Evolutionary conservation across 164 flowering plant genomes (phyloP).

Genomic region (Cinnamomum micranthum): DNA sequence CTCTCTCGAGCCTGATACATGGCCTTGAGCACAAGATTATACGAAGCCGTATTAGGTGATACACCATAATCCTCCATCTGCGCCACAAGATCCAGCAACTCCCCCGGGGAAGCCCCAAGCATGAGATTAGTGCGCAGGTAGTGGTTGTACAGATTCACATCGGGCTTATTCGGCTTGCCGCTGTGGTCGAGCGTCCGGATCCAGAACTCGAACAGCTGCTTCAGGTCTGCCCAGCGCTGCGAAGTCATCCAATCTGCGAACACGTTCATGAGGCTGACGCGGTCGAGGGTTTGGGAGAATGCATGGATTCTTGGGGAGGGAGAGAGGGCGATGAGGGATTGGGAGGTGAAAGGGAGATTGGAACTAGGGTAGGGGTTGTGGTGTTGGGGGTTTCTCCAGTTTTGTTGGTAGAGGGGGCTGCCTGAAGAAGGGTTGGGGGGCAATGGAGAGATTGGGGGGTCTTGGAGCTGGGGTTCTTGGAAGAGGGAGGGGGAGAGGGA

Average conservation of each 20-base stretch:
- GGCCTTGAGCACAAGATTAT: conserved; percentile 73
- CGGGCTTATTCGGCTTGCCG: conserved; percentile 83
- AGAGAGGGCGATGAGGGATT: conserved; percentile 33
- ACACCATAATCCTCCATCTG: conserved; percentile 61
- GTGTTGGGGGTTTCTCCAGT: conserved; percentile 58
- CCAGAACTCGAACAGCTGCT: conserved; percentile 78
- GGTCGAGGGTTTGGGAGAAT: conserved; percentile 44
- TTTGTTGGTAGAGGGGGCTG: conserved; percentile 66
- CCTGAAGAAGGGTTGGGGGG: conserved; percentile 86
- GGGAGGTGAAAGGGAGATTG: conserved; percentile 11
- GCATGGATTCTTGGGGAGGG: conserved; percentile 30
- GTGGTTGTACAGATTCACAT: conserved; percentile 65
- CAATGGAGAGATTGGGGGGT: conserved; percentile 37
- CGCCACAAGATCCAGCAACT: conserved; percentile 61
- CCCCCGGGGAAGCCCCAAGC: conserved; percentile 52
- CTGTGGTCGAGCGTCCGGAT: conserved; percentile 51
- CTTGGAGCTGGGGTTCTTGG: conserved; percentile 55
- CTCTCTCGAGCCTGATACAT: conserved; percentile 55
- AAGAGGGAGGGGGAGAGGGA: conserved; percentile 56
- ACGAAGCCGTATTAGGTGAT: conserved; percentile 77
- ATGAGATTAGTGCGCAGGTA: conserved; percentile 76
- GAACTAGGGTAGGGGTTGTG: conserved; percentile 23
- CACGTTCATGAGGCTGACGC: conserved; percentile 36
- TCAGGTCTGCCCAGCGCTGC: conserved; percentile 71
- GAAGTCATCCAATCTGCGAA: conserved; percentile 80